A percentile compares a stretch with the other conserved stretches of the same genome.
phyloP scores from a whole-genome alignment of 1,139 yeast genomes.

The Tardiomyces digboiensis region DNA sequence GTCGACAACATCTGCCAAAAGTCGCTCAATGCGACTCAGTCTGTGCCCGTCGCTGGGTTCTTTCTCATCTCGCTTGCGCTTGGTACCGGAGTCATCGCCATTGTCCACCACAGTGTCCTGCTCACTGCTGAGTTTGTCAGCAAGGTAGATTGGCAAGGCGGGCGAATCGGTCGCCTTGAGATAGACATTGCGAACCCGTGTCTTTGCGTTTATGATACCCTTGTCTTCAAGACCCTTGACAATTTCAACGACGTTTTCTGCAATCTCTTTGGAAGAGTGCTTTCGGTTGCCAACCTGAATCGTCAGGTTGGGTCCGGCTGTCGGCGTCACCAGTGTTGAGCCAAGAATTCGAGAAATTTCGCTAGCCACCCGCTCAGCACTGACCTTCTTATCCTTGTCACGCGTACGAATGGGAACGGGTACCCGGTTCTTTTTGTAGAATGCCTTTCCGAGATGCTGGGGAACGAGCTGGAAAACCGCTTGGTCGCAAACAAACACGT shows the following conservation, averaged over 20 bases:
- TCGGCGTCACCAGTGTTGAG: conserved; percentile 56
- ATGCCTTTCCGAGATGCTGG: conserved; percentile 68
- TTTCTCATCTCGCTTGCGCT: conserved; percentile 29
- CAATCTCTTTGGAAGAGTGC: conserved; percentile 31
- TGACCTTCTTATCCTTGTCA: conserved; percentile 10
- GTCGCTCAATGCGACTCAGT: conserved; percentile 47
- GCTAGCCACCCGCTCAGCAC: conserved; percentile 40
- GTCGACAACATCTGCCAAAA: conserved; percentile 72
- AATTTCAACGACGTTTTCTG: conserved; percentile 50
- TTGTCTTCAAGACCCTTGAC: conserved; percentile 37
- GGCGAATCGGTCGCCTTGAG: conserved; percentile 70
- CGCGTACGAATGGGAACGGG: conserved; percentile 61
- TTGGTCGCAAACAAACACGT: conserved; percentile 78
- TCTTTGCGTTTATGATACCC: conserved; percentile 27
- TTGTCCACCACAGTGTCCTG: conserved; percentile 26
- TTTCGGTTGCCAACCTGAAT: conserved; percentile 57
- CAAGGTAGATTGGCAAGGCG: conserved; percentile 70
- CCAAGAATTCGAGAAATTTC: conserved; percentile 50
- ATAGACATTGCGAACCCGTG: conserved; percentile 51
- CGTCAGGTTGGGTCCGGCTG: conserved; percentile 63
- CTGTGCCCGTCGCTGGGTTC: conserved; percentile 22
- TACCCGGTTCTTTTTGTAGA: conserved; percentile 48
- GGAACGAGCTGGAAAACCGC: conserved; percentile 75
- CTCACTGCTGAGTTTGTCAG: conserved; percentile 49
- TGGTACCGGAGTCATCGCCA: conserved; percentile 21